Base-by-base conservation (phyloP, 148 eudicot species). In the Persicaria maculosa region DNA sequence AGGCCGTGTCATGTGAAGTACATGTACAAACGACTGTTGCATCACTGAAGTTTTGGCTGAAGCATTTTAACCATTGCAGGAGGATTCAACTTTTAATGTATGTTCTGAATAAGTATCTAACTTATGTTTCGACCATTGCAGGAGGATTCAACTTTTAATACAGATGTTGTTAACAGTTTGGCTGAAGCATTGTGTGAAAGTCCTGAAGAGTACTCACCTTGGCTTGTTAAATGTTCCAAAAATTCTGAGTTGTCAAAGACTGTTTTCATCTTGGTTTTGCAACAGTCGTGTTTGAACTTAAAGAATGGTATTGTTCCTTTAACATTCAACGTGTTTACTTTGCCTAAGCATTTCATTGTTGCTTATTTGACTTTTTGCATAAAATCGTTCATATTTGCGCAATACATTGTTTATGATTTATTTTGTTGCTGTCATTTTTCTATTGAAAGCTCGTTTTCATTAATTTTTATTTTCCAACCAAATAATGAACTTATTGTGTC, bases 151-250 rank as follows among this genome's bases (percentile, higher is more conserved):
- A 69, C 81, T 69, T 79, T 74, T 6, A 95, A 95, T 84, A 47
- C 81, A 83, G 79, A 83, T 22, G 82, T 75, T 48, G 74, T 89
- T 58, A 80, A 78, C 71, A 81, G 77, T 77, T 73, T 95, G 79
- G 96, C 83, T 20, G 86, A 79, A 70, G 79, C 75, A 55, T 81
- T 92, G 48, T 77, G 75, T 16, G 74, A 52, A 72, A 74, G 76
- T 68, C 78, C 81, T 62, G 85, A 81, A 61, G 87, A 83, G 25
- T 80, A 81, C 73, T 47, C 85, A 75, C 83, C 87, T 59, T 92
- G 96, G 97, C 86, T 95, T 77, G 85, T 86, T 43, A 87, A 79
- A 72, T 92, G 91, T 76, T 85, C 89, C 73, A 71, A 77, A 64
- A 80, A 68, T 50, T 80, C 82, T 31, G 87, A 84, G 50, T 76